Base-by-base conservation (phyloP, 2,329 filamentous ascomycete genomes). In the Ceratocystis huliohia region DNA sequence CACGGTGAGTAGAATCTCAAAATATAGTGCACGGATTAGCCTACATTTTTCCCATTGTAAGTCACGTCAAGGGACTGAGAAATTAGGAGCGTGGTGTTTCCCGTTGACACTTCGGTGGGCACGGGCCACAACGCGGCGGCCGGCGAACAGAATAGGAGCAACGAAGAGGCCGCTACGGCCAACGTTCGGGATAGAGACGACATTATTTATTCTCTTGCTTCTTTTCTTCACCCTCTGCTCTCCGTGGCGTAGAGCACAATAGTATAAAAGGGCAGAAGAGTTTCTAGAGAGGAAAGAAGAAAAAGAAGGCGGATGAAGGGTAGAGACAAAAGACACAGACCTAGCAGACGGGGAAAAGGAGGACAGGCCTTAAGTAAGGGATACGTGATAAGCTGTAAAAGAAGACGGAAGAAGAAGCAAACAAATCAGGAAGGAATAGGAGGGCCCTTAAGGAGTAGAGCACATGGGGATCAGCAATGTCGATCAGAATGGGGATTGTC, bases 11-110 rank as follows among this genome's bases (percentile, higher is more conserved):
- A 64, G 69, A 50, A 65, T 70, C 69, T 69, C 70, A 69, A 70
- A 71, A 70, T 70, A 70, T 71, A 71, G 73, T 73, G 37, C 37
- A 41, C 4, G 74, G 70, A 72, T 75, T 74, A 79, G 73, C 82
- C 73, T 84, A 85, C 82, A 74, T 72, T 73, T 73, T 75, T 75
- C 70, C 81, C 81, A 75, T 86, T 85, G 73, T 85, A 86, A 48
- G 80, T 83, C 67, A 86, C 76, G 15, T 76, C 71, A 67, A 86
- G 73, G 69, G 76, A 75, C 68, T 79, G 74, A 68, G 78, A 76
- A 71, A 86, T 81, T 74, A 80, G 83, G 69, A 86, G 74, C 41
- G 78, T 76, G 8, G 76, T 76, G 70, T 78, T 78, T 67, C 84
- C 84, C 17, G 78, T 81, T 57, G 76, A 79, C 65, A 81, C 76